Conservation (phyloP, 805 yeast genomes). For the Candida montana region DNA sequence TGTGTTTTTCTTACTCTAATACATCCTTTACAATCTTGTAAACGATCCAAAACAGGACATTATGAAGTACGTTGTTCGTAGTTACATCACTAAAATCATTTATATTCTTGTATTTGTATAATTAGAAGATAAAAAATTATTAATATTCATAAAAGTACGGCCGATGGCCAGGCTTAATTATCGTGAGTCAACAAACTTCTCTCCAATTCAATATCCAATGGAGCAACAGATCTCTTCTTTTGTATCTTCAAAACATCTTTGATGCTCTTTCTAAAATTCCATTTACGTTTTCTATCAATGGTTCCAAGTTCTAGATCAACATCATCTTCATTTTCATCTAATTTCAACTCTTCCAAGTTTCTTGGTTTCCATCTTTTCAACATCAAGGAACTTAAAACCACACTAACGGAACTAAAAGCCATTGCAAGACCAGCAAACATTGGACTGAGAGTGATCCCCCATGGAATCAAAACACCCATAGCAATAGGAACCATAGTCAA, state of each 20-base stretch:
- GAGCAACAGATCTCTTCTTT: slow-evolving; percentile 2
- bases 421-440: slow-evolving; percentile 86
- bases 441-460: slow-evolving; percentile 75
- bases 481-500: slow-evolving; percentile 86
- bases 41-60: too few relatives aligned
- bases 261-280: slow-evolving; percentile 16
- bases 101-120: too few relatives aligned
- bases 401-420: slow-evolving; percentile 91
- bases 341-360: slow-evolving; percentile 1
- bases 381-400: slow-evolving; percentile 71
- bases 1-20: too few relatives aligned
- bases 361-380: slow-evolving; percentile 59
- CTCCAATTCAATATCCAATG: slow-evolving; percentile 18
- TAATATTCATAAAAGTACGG: too few relatives aligned
- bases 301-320: slow-evolving; percentile 18
- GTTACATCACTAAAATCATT: too few relatives aligned
- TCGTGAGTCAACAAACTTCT: slow-evolving; percentile 13
- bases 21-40: too few relatives aligned
- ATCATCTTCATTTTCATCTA: slow-evolving; percentile 1
- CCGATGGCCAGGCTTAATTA: too few relatives aligned
- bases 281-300: slow-evolving; percentile 3
- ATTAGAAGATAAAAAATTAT: too few relatives aligned
- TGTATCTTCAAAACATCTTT: slow-evolving; percentile 10
- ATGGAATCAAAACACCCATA: slow-evolving; percentile 84
- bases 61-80: too few relatives aligned